Evolutionary conservation across 805 yeast genomes (phyloP).

Genomic region (Candida verbasci): DNA sequence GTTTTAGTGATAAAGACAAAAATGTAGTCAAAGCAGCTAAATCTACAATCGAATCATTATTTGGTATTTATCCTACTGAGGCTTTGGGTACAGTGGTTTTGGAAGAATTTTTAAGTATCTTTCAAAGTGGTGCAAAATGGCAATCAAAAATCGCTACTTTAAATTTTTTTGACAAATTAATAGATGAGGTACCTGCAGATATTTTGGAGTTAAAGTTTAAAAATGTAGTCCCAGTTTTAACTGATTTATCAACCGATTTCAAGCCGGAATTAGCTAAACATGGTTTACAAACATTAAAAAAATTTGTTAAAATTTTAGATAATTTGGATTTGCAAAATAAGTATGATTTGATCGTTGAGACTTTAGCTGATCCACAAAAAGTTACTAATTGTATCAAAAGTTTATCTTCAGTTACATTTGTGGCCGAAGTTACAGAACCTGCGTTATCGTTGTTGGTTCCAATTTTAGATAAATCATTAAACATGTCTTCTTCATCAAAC

Average conservation of each 20-base stretch:
- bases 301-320: slow-evolving; percentile 78
- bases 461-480: slow-evolving; percentile 82
- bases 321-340: slow-evolving; percentile 89
- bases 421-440: slow-evolving; percentile 97
- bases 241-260: slow-evolving; percentile 90
- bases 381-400: slow-evolving; percentile 88
- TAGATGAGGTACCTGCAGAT: slow-evolving; percentile 80
- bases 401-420: slow-evolving; percentile 90
- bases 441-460: slow-evolving; percentile 89
- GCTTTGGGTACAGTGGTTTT: slow-evolving; percentile 71
- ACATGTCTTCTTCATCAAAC: slow-evolving; percentile 84
- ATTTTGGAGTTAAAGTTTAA: slow-evolving; percentile 77
- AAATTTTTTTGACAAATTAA: slow-evolving; percentile 64
- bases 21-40: slow-evolving; percentile 85
- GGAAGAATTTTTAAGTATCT: slow-evolving; percentile 55
- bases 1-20: slow-evolving; percentile 81
- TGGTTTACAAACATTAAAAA: slow-evolving; percentile 67
- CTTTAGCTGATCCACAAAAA: slow-evolving; percentile 84
- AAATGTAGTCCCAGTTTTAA: slow-evolving; percentile 74
- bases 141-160: slow-evolving; percentile 82
- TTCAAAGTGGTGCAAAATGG: slow-evolving; percentile 88
- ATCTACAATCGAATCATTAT: slow-evolving; percentile 64
- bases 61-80: slow-evolving; percentile 69
- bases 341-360: slow-evolving; percentile 74
- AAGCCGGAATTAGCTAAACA: slow-evolving; percentile 91